phyloP scores from a whole-genome alignment of 352 stramenopile genomes.

The Globisporangium canariense region DNA sequence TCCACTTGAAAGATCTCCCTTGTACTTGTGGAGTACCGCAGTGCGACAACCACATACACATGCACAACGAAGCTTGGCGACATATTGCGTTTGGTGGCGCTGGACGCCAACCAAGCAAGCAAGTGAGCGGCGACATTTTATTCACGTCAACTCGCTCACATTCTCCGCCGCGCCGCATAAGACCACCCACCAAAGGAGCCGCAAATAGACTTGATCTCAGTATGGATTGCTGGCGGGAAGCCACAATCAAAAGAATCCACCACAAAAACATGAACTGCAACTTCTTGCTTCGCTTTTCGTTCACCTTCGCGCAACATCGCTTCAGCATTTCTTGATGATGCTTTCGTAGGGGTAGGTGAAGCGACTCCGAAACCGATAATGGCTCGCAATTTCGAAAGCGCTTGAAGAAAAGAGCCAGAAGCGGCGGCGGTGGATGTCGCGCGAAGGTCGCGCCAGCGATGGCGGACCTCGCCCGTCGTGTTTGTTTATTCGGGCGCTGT shows the following conservation, averaged over 20 bases:
- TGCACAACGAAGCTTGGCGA: background rate
- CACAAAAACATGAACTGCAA: background rate
- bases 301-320: background rate
- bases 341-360: background rate
- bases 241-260: slow-evolving; percentile 1
- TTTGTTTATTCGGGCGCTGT: background rate
- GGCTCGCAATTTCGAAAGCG: background rate
- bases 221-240: background rate
- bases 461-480: no score
- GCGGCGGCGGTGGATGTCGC: background rate
- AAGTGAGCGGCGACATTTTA: background rate
- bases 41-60: background rate
- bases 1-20: background rate
- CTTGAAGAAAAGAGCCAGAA: slow-evolving; percentile 14
- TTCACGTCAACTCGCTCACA: background rate
- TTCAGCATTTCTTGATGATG: background rate
- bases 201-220: background rate
- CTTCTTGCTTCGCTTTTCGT: background rate
- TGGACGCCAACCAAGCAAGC: no score
- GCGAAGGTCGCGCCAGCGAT: slow-evolving; percentile 9
- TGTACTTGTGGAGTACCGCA: background rate
- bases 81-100: no score
- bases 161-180: background rate
- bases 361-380: background rate
- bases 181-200: background rate